Evolutionary conservation across 2,329 filamentous ascomycete genomes (phyloP).

Genomic region (Lecanosticta acicola): DNA sequence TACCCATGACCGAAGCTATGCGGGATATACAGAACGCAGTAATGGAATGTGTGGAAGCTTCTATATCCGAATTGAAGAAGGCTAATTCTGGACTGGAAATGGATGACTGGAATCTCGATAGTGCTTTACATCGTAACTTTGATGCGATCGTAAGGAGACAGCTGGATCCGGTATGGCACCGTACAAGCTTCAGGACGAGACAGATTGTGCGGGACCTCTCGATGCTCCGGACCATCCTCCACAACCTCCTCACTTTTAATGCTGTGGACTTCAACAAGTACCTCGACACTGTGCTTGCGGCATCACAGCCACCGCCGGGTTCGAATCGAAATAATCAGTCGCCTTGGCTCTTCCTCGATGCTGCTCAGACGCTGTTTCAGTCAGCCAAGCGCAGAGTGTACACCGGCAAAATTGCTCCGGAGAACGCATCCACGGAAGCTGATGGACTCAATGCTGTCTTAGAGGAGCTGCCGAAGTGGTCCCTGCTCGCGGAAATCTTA

Average conservation of each 20-base stretch:
- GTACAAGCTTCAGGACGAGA: constrained; percentile 88
- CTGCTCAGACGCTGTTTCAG: constrained; percentile 88
- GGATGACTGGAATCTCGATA: constrained; percentile 95
- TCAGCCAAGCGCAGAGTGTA: constrained; percentile 86
- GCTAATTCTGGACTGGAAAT: constrained; percentile 86
- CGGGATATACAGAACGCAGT: constrained; percentile 87
- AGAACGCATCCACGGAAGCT: constrained; percentile 46
- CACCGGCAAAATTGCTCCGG: constrained; percentile 61
- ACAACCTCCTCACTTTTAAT: constrained; percentile 76
- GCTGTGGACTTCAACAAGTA: constrained; percentile 88
- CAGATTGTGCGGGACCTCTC: constrained; percentile 89
- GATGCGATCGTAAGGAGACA: constrained; percentile 83
- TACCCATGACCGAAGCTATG: constrained; percentile 95
- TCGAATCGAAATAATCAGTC: constrained; percentile 84
- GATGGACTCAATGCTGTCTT: constrained; percentile 71
- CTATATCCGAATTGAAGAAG: constrained; percentile 89
- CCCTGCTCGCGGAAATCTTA: constrained; percentile 77
- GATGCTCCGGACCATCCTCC: constrained; percentile 74
- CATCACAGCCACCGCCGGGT: constrained; percentile 80
- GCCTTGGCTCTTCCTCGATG: constrained; percentile 93
- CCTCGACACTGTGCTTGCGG: constrained; percentile 86
- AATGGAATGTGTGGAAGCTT: constrained; percentile 92
- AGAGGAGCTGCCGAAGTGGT: constrained; percentile 95
- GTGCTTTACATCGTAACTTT: constrained; percentile 85
- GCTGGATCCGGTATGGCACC: constrained; percentile 93